These are phyloP conservation scores for Orbilia brochopaga DNA, from an alignment of 2,329 filamentous ascomycete genomes.

Conservation along the genomic window DNA sequence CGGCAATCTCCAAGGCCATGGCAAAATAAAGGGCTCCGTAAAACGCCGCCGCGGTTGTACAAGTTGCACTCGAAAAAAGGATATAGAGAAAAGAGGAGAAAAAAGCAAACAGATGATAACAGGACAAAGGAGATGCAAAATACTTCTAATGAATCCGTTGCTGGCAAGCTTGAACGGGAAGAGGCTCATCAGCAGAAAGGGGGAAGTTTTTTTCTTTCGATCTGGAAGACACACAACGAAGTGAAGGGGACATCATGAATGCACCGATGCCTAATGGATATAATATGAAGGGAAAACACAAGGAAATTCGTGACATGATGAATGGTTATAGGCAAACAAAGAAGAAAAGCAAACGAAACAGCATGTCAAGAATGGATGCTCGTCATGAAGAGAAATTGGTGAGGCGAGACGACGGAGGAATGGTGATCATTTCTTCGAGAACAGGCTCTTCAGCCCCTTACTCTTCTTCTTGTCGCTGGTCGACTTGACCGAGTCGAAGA, in stretches of 20 bases:
- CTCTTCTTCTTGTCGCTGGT: slow-evolving; percentile 44
- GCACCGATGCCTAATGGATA: slow-evolving; percentile 5
- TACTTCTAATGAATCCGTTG: not conserved
- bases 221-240: not conserved
- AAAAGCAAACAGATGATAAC: not conserved
- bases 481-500: slow-evolving; percentile 27
- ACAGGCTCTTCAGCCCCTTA: slow-evolving; percentile 39
- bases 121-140: slow-evolving; percentile 2
- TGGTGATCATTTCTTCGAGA: slow-evolving; percentile 46
- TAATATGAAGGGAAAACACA: slow-evolving; percentile 7
- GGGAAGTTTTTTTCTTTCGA: slow-evolving; percentile 4
- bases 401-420: not conserved
- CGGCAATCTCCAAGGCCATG: slow-evolving; percentile 3
- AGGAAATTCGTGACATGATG: slow-evolving; percentile 14
- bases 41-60: slow-evolving; percentile 9
- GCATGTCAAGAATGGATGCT: too few species aligned
- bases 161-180: not conserved
- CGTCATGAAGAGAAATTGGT: not conserved
- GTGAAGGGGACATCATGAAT: slow-evolving; percentile 3
- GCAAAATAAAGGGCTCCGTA: slow-evolving; percentile 10
- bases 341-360: slow-evolving; percentile 1
- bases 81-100: not conserved
- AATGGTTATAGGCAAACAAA: slow-evolving; percentile 2
- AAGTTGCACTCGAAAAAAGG: not conserved
- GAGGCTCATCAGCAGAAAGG: too few species aligned